Base-by-base conservation (phyloP, 148 eudicot species). In the Vaccinium corymbosum region DNA sequence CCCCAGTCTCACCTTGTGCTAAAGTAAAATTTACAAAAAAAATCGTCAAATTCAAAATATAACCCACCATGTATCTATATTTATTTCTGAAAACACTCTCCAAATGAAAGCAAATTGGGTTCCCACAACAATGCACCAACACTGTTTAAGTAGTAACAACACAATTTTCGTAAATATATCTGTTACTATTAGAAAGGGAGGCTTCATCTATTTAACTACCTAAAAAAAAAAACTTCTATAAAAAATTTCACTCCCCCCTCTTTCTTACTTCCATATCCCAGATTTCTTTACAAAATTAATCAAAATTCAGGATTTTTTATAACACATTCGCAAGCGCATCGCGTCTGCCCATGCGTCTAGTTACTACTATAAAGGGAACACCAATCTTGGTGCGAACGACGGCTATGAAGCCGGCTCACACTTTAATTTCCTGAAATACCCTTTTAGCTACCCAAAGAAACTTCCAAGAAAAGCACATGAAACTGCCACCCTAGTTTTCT, bases 1-100 rank as follows among this genome's bases (percentile, higher is more conserved):
- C 78, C 94, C 97, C 88, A 96, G 85, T 85, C 98, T 89, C 87
- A 94, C 94, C 87, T 93, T 94, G 86, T 97, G 97, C 98, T 97
- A 90, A 80, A 87, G 17, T 29, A 79, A 83, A 83, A 49, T 56
- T 4, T 55, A 74, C 29, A 49, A 82, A 71, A 53, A 72, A 57
- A 7, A 50, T 38, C 16, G 46, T 38, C 1, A 14, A 22, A 85
- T 72, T 66, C 56, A 49, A 52, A n/a, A 83, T 71, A 35, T 46
- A 25, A 68, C 27, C 17, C 17, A 68, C 2, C 73, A 14, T 13
- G 42, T 29, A 68, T 68, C 73, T 27, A 68, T 3, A 68, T 68
- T 22, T 8, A 66, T 68, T 3, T 68, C 29, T 38, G 38, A 9
- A 64, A 62, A 64, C 73, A 27, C 73, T 4, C 8, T 66, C 72